Evolutionary conservation across 441 rosid species (phyloP).

Genomic region (Pelargonium citronellum): DNA sequence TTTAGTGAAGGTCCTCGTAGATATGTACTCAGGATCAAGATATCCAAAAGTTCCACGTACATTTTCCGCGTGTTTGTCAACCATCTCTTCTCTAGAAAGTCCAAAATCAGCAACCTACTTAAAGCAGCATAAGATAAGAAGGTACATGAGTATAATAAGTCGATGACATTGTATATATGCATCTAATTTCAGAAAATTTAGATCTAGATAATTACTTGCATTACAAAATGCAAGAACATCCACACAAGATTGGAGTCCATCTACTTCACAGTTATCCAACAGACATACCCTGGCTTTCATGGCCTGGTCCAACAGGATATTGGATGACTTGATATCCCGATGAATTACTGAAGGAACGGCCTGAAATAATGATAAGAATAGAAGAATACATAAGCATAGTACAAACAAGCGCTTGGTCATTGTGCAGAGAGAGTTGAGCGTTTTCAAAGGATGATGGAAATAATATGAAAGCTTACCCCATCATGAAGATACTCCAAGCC

Average conservation of each 20-base stretch:
- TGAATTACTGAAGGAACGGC: constrained; percentile 96
- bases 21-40: constrained; percentile 93
- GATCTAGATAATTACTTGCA: not conserved
- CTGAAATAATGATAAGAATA: constrained; percentile 31
- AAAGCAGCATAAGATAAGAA: constrained; percentile 5
- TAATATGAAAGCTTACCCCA: constrained; percentile 52
- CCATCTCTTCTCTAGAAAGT: constrained; percentile 94
- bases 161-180: not conserved
- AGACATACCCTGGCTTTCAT: constrained; percentile 86
- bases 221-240: not conserved
- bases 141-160: not conserved
- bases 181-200: constrained; percentile 3
- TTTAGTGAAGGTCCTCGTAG: constrained; percentile 75
- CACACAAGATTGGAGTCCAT: not conserved
- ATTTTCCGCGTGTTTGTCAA: constrained; percentile 65
- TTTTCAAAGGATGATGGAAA: not conserved
- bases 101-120: constrained; percentile 94
- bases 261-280: not conserved
- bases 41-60: constrained; percentile 89
- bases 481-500: constrained; percentile 98
- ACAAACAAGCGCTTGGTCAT: constrained; percentile 8
- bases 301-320: constrained; percentile 84
- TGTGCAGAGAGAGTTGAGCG: not conserved
- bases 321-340: constrained; percentile 89
- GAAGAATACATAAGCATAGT: not conserved